Evolutionary conservation across 345 rosid species (phyloP), one percentile per base, ranked within the genome.

Genomic region (sweet orange (Citrus sinensis)): DNA sequence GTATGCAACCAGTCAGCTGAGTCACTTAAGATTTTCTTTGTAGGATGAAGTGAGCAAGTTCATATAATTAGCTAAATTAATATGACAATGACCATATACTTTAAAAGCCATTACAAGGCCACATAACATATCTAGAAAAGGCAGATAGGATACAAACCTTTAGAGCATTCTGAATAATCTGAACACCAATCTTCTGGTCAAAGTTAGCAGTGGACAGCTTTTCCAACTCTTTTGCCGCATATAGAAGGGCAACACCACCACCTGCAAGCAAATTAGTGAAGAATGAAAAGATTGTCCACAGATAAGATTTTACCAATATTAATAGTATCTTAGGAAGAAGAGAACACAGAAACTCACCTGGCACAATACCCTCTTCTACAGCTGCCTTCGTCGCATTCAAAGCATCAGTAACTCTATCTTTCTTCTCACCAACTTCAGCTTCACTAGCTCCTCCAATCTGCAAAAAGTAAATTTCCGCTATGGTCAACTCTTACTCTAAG

Each of bases 361-460:
- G 90, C 56, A 97, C 98, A 76, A 97, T 97, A 76, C 98, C 99
- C 92, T 94, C 99, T 82, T 97, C 99, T 34, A 97, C 97, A 25
- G 99, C 99, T 79, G 99, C 99, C 83, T 94, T 94, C 7, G 99
- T 94, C 40, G 98, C 98, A 87, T 97, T 96, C 74, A 97, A 84
- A 32, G 99, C 99, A 88, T 97, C 95, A 0, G 92, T 97, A 65
- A 97, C 98, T 83, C 99, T 89, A 71, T 94, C 99, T 83, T 94
- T 94, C 90, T 90, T 97, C 86, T 96, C 97, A 70, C 90, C 63
- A 73, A 96, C 97, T 85, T 96, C 98, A 46, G 92, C 80, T 88
- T 97, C 99, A 80, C 99, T 97, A 11, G 98, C 98, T 83, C 99
- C 99, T 62, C 98, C 99, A 80, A 97, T 93, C 98, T 97, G 86